Conservation (phyloP, 164 flowering plant species). For the Hamamelis virginiana region DNA sequence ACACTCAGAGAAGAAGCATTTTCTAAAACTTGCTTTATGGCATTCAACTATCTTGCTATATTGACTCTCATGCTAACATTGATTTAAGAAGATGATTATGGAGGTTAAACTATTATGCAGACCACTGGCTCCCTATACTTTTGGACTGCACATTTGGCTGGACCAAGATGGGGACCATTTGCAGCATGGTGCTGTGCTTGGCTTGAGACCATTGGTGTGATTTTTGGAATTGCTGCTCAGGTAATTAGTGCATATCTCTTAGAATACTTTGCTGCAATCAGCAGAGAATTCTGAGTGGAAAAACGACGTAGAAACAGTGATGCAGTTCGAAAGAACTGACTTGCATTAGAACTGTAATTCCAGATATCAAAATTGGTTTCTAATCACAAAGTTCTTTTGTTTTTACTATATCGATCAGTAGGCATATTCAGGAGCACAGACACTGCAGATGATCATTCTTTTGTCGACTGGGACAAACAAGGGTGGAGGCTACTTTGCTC, state of each 20-base stretch:
- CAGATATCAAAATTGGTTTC: not conserved
- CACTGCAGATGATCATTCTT: conserved; percentile 36
- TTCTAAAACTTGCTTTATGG: no score
- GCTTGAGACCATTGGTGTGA: conserved; percentile 33
- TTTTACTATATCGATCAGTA: not conserved
- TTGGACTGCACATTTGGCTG: conserved; percentile 39
- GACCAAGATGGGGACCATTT: conserved; percentile 40
- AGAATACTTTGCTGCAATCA: no score
- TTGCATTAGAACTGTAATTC: no score
- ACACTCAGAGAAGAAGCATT: no score
- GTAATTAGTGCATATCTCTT: not conserved
- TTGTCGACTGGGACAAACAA: conserved; percentile 33
- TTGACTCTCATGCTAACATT: not conserved
- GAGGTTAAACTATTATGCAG: conserved; percentile 11
- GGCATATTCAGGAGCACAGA: conserved; percentile 34
- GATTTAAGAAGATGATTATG: no score
- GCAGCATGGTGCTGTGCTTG: conserved; percentile 42
- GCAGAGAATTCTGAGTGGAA: no score
- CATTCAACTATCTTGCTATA: not conserved
- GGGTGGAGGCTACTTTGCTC: conserved; percentile 37
- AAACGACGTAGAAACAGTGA: no score
- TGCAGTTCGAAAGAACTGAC: no score
- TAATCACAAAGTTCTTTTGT: not conserved
- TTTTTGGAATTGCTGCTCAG: conserved; percentile 32
- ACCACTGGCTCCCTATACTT: conserved; percentile 43